phyloP scores from a whole-genome alignment of 1,284 basidiomycete species.

The Microbotryum violaceum region DNA sequence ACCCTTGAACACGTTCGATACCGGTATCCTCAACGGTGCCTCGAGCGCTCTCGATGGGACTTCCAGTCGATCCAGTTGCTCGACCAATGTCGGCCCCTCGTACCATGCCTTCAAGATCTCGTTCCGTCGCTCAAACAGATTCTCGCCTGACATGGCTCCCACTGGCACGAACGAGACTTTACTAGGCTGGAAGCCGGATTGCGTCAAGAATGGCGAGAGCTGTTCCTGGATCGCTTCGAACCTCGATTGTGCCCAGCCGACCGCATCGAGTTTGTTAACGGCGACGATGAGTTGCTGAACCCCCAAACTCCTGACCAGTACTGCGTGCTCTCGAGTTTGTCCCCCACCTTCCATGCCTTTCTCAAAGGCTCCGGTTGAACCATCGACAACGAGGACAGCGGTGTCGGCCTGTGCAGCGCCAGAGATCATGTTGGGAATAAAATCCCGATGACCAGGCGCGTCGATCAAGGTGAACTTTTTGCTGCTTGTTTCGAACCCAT shows the following conservation, averaged over 20 bases:
- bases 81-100: conserved; percentile 71
- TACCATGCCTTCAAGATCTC: conserved; percentile 68
- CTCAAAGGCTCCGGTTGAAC: conserved; percentile 85
- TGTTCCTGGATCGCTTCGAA: conserved; percentile 75
- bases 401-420: conserved; percentile 96
- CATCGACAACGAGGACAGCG: conserved; percentile 89
- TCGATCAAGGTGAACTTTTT: conserved; percentile 85
- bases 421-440: conserved; percentile 98
- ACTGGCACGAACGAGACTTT: conserved; percentile 83
- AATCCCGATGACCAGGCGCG: conserved; percentile 93
- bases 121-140: conserved; percentile 56
- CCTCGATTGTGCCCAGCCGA: conserved; percentile 69
- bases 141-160: conserved; percentile 81
- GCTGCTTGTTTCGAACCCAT: conserved; percentile 67
- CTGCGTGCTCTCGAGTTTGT: conserved; percentile 92
- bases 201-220: conserved; percentile 71
- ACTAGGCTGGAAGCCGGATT: conserved; percentile 72
- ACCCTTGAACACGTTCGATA: conserved; percentile 92
- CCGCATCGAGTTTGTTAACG: conserved; percentile 90
- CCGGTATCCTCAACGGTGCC: conserved; percentile 72
- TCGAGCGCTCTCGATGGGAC: conserved; percentile 71
- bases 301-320: conserved; percentile 88
- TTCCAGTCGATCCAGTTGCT: conserved; percentile 65
- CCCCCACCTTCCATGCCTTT: conserved; percentile 89
- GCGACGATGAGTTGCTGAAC: conserved; percentile 87